Conservation (phyloP, 345 rosid genomes). For the Eucalyptus marginata region DNA sequence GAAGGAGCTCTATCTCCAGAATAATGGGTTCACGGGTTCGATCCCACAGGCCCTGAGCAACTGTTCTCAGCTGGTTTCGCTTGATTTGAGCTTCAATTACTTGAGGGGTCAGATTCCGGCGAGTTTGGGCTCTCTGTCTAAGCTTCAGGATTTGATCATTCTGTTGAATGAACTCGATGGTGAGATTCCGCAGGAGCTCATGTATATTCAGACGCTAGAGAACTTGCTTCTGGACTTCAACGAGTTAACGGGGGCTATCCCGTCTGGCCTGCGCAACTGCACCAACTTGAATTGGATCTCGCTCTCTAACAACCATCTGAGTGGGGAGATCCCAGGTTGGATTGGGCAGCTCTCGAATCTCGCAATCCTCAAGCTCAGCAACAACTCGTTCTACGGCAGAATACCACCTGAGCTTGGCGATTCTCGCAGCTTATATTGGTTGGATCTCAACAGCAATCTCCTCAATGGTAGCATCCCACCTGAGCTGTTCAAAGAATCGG, state of each 20-base stretch:
- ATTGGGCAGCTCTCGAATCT: constrained; percentile 64
- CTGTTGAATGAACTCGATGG: constrained; percentile 82
- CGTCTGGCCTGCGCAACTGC: constrained; percentile 68
- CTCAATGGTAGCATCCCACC: constrained; percentile 73
- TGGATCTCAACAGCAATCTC: constrained; percentile 74
- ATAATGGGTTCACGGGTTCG: constrained; percentile 52
- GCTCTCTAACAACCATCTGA: constrained; percentile 64
- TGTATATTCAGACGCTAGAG: constrained; percentile 39
- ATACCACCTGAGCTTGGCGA: constrained; percentile 93
- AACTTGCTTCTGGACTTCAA: constrained; percentile 90
- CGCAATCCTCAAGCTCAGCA: constrained; percentile 87
- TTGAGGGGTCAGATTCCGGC: constrained; percentile 68
- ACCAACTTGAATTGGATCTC: constrained; percentile 81
- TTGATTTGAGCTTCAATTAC: constrained; percentile 80
- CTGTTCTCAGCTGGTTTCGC: constrained; percentile 78
- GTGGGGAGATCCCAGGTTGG: constrained; percentile 71
- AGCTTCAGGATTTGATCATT: constrained; percentile 73
- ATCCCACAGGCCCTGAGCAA: constrained; percentile 68
- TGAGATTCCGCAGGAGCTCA: constrained; percentile 68
- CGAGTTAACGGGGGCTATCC: constrained; percentile 60
- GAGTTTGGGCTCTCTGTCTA: constrained; percentile 56
- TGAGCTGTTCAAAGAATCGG: constrained; percentile 77
- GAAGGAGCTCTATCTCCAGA: constrained; percentile 59
- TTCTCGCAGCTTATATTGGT: constrained; percentile 79
- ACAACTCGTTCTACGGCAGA: constrained; percentile 66